These are phyloP conservation scores for Rhizophora apiculata DNA, from an alignment of 345 rosid genomes.

Conservation along the genomic window DNA sequence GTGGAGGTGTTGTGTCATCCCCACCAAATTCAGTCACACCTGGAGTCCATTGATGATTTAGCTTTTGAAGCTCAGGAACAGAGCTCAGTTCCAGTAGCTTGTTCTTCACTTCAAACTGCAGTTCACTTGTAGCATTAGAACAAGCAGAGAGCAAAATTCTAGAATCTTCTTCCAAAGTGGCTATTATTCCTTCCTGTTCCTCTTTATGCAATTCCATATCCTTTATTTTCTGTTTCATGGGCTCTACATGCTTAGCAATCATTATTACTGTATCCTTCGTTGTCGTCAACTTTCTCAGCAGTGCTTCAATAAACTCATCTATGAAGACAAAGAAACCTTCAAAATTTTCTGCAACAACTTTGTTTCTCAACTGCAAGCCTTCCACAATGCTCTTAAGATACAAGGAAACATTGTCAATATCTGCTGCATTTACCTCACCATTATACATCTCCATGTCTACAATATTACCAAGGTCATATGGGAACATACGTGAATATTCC, in stretches of 20 bases:
- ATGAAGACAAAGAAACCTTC: slow-evolving; percentile 44
- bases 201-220: slow-evolving; percentile 41
- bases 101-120: slow-evolving; percentile 53
- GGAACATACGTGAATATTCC: slow-evolving; percentile 43
- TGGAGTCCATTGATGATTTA: slow-evolving; percentile 23
- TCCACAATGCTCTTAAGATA: slow-evolving; percentile 51
- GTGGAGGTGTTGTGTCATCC: slow-evolving; percentile 30
- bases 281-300: slow-evolving; percentile 46
- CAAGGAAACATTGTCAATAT: slow-evolving; percentile 42
- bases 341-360: slow-evolving; percentile 43
- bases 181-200: slow-evolving; percentile 48
- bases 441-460: slow-evolving; percentile 34
- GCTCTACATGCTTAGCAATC: slow-evolving; percentile 40
- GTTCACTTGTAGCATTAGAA: slow-evolving; percentile 45
- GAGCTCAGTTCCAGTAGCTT: slow-evolving; percentile 39
- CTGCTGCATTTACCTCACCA: slow-evolving; percentile 30
- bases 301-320: slow-evolving; percentile 43
- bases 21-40: slow-evolving; percentile 32
- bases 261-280: slow-evolving; percentile 38
- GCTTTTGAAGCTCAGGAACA: slow-evolving; percentile 45
- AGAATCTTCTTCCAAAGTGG: slow-evolving; percentile 43
- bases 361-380: slow-evolving; percentile 46
- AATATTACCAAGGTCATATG: slow-evolving; percentile 32
- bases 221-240: slow-evolving; percentile 48
- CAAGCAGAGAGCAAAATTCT: slow-evolving; percentile 56